Evolutionary conservation across 176 grass and related monocot species (phyloP).

Genomic region (Bonia amplexicaulis): DNA sequence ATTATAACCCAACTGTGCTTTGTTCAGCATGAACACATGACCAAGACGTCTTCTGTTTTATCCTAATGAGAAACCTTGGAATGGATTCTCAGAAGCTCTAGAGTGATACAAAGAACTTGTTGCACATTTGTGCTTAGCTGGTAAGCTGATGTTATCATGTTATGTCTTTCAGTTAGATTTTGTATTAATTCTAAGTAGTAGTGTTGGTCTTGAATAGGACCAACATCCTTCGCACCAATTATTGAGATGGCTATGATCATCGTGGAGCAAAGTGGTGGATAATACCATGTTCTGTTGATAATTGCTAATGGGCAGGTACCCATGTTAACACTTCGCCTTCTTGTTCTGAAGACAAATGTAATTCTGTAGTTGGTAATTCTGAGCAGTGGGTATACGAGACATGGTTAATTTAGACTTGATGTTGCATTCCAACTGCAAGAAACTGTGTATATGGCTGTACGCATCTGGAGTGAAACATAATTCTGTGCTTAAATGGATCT

Average conservation of each 20-base stretch:
- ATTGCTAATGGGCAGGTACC: no score
- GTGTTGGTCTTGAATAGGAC: conserved; percentile 44
- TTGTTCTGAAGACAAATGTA: background rate
- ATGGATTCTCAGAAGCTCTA: conserved; percentile 78
- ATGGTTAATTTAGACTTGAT: no score
- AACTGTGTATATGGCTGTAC: no score
- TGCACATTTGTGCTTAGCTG: conserved; percentile 72
- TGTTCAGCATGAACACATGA: conserved; percentile 79
- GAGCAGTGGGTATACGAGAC: background rate
- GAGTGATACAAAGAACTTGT: conserved; percentile 63
- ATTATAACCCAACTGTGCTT: conserved; percentile 11
- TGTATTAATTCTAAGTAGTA: background rate
- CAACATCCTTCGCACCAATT: conserved; percentile 89
- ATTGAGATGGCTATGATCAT: conserved; percentile 96
- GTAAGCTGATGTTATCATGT: conserved; percentile 35
- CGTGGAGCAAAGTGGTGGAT: conserved; percentile 81
- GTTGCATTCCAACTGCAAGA: no score
- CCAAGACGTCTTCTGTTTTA: conserved; percentile 73
- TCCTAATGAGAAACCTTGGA: conserved; percentile 68
- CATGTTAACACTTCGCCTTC: no score
- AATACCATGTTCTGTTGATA: no score
- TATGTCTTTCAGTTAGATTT: background rate
- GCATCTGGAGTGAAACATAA: no score
- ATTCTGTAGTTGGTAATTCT: conserved; percentile 3
- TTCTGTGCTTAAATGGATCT: no score